phyloP scores from a whole-genome alignment of 2,329 filamentous ascomycete species.

The Fusarium caatingaense region DNA sequence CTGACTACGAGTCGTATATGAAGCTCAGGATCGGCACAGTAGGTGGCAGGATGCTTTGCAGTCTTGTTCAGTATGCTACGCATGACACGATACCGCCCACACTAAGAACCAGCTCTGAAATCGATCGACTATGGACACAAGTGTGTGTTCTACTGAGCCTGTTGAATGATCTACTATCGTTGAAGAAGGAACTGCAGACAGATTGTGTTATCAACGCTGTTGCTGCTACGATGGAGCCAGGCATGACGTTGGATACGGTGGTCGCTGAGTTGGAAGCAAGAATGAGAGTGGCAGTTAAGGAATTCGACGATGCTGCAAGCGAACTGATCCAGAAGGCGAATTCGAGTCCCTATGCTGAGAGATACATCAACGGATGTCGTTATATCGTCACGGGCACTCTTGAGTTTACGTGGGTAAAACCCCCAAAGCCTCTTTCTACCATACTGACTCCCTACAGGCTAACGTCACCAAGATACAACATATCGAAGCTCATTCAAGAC shows the following conservation, averaged over 20 bases:
- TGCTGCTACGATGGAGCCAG: slow-evolving; percentile 41
- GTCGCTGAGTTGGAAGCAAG: slow-evolving; percentile 40
- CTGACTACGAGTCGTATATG: slow-evolving; percentile 47
- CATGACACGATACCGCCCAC: slow-evolving; percentile 17
- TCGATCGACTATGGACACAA: slow-evolving; percentile 40
- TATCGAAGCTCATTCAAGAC: slow-evolving; percentile 46
- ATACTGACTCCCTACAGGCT: slow-evolving; percentile 39
- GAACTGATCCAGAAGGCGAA: slow-evolving; percentile 30
- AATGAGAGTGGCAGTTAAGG: slow-evolving; percentile 37
- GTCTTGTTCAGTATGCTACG: slow-evolving; percentile 45
- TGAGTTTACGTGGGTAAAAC: slow-evolving; percentile 48
- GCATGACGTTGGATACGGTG: slow-evolving; percentile 37
- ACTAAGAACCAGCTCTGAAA: slow-evolving; percentile 14
- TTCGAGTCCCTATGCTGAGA: slow-evolving; percentile 22
- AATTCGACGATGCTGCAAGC: slow-evolving; percentile 42
- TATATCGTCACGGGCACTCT: slow-evolving; percentile 49
- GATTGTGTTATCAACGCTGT: slow-evolving; percentile 49
- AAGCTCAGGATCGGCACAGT: slow-evolving; percentile 46
- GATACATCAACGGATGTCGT: slow-evolving; percentile 49
- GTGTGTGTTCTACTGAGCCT: slow-evolving; percentile 41
- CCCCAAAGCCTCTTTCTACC: neutral
- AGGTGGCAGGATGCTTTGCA: slow-evolving; percentile 43
- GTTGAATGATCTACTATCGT: slow-evolving; percentile 49
- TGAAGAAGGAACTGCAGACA: slow-evolving; percentile 49
- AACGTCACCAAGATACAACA: slow-evolving; percentile 50